Evolutionary conservation across 2,329 filamentous ascomycete genomes (phyloP), one percentile per base, ranked within the genome.

Genomic region (Exophiala aquamarina): DNA sequence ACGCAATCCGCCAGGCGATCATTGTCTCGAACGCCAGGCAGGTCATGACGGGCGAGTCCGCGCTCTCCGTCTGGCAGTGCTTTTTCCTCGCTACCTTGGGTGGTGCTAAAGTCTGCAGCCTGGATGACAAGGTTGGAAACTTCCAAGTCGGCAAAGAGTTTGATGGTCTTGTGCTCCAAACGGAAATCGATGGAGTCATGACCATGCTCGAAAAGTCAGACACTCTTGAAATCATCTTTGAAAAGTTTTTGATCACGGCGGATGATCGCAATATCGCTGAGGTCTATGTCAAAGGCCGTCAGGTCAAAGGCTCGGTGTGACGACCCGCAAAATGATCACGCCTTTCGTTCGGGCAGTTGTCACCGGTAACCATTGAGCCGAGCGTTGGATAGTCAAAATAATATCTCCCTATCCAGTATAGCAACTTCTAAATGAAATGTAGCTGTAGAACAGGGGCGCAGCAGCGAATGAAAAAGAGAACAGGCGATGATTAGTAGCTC

Each of bases 181-280:
- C 53, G 1, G 10, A 39, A n/a, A 18, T 46, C 29, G 63, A 63
- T 13, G 73, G 75, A 0, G 64, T 77, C 2, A 82, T 79, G 70
- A 73, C 79, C 0, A 73, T 76, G n/a, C 57, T 77, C 1, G 75
- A 82, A 51, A 72, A 77, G 0, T 65, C 64, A 0, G 80, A 84
- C 42, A 65, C 64, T 0, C 31, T 66, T 1, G 59, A 63, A 36
- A 74, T 66, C 0, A 65, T 81, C 13, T 78, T 83, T 49, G 78
- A 84, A 43, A 84, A 84, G 66, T 84, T 82, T 48, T 55, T 84
- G 29, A 83, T 84, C 77, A 83, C 79, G 2, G 81, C 78, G 0
- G 81, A 84, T 59, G 81, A 85, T 58, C 69, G 81, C 4, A 84
- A 84, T 54, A 79, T 84, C 40, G 57, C 61, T 0, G 59, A 69